Conservation (phyloP, 2,329 filamentous ascomycete genomes). For the Cryphonectria nitschkei region DNA sequence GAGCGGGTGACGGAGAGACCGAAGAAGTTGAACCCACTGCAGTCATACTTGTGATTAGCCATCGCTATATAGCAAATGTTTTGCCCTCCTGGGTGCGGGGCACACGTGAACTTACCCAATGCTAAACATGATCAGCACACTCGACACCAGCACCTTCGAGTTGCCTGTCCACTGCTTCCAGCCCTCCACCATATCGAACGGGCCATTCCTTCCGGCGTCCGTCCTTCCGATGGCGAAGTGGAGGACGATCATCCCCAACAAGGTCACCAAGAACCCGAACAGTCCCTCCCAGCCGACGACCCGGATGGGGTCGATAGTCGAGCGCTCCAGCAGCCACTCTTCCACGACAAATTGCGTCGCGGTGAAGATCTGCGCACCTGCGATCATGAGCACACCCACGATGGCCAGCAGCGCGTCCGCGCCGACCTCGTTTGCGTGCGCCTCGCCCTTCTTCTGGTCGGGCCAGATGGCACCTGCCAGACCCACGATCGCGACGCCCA, state of each 20-base stretch:
- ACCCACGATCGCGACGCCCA: conserved; percentile 87
- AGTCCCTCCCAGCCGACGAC: conserved; percentile 96
- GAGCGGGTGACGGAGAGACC: conserved; percentile 88
- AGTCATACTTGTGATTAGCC: conserved; percentile 19
- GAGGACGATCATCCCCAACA: conserved; percentile 77
- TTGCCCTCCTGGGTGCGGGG: conserved; percentile 31
- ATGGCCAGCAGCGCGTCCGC: conserved; percentile 67
- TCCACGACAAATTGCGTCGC: conserved; percentile 95
- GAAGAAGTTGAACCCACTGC: conserved; percentile 97
- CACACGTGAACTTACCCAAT: conserved; percentile 72
- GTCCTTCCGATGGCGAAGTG: conserved; percentile 79
- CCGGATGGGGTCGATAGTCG: conserved; percentile 73
- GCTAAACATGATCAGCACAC: conserved; percentile 92
- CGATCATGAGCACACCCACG: conserved; percentile 86
- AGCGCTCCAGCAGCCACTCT: conserved; percentile 80
- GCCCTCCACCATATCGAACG: conserved; percentile 89
- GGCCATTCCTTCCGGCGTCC: conserved; percentile 73
- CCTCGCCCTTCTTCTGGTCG: conserved; percentile 57
- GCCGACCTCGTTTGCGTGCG: conserved; percentile 44
- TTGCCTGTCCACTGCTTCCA: conserved; percentile 79
- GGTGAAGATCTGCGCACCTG: conserved; percentile 93
- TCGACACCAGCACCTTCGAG: conserved; percentile 72
- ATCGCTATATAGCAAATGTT: background rate
- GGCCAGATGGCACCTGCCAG: conserved; percentile 83
- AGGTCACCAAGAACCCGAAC: conserved; percentile 83